Percentiles rank a stretch among this genome's conserved stretches.
These are phyloP conservation scores for Smallanthus sonchifolius DNA, from an alignment of 129 eudicot species.

Conservation along the genomic window DNA sequence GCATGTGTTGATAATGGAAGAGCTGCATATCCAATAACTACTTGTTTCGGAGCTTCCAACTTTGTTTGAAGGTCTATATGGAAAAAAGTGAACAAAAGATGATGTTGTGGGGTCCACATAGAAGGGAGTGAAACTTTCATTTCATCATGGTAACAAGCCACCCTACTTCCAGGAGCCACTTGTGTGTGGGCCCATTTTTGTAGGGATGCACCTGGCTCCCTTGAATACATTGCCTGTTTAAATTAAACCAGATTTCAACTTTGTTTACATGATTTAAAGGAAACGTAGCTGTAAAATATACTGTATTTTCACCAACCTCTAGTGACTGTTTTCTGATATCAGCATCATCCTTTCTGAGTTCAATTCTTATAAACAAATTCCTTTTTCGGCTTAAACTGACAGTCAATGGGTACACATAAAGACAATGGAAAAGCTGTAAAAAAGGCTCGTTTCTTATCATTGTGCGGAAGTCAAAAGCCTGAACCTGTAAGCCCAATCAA, in stretches of 20 bases:
- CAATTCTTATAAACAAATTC: slow-evolving; percentile 88
- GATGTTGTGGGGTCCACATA: slow-evolving; percentile 89
- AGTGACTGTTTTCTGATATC: slow-evolving; percentile 75
- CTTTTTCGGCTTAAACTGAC: slow-evolving; percentile 89
- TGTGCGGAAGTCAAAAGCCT: slow-evolving; percentile 96
- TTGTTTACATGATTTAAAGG: background rate
- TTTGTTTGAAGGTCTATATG: slow-evolving; percentile 97
- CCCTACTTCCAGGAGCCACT: slow-evolving; percentile 90
- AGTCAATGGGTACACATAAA: slow-evolving; percentile 94
- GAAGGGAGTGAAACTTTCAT: slow-evolving; percentile 92
- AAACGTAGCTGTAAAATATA: background rate
- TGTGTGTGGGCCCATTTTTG: slow-evolving; percentile 90
- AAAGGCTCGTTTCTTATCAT: slow-evolving; percentile 94
- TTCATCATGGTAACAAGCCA: slow-evolving; percentile 96
- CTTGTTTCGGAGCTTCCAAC: slow-evolving; percentile 96
- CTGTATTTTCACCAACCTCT: slow-evolving; percentile 53
- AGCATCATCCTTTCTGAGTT: slow-evolving; percentile 84
- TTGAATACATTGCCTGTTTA: slow-evolving; percentile 78
- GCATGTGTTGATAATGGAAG: slow-evolving; percentile 90
- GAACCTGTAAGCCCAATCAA: slow-evolving; percentile 51
- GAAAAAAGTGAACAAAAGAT: slow-evolving; percentile 86
- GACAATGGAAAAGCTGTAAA: slow-evolving; percentile 95
- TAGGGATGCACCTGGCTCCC: slow-evolving; percentile 75
- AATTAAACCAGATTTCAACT: slow-evolving; percentile 1
- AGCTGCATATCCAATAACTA: slow-evolving; percentile 87